Base-by-base conservation (phyloP, 1,139 yeast species). In the Lodderomyces elongisporus region DNA sequence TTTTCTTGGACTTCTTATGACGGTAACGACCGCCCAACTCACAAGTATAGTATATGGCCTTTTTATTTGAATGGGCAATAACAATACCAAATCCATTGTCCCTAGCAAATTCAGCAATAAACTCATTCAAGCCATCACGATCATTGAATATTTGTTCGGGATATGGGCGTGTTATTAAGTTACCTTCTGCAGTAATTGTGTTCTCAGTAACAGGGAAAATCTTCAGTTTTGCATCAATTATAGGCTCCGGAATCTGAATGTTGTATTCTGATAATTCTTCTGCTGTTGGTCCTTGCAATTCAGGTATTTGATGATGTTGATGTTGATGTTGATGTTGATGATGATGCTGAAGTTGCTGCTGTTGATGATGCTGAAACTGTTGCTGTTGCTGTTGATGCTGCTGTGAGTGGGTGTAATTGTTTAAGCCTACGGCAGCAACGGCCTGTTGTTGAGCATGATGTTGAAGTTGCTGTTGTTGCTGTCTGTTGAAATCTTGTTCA, bases 1-100 rank as follows among this genome's bases (percentile, higher is more conserved):
- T 32, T 48, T 57, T 45, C 42, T 63, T 65, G 39, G 62, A 59
- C 51, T 70, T 70, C 46, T 74, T 74, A 46, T 72, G 78, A 39
- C 79, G 60, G 48, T 74, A 74, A 27, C 73, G 60, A 16, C 79
- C 79, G 28, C 79, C 79, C 30, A 74, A 58, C 52, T 74, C 79
- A 51, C 80, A 74, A n/a, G 79, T 74, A 51, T 72, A 74, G 51
- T 74, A 74, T 40, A 74, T 74, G 26, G 79, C 79, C 50, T 74
- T 74, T 41, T 66, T 68, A 51, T 74, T 74, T 17, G 77, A 70
- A 51, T 74, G 79, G 24, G 79, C 77, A 52, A 74, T 74, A 17
- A 74, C 79, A 28, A 74, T 75, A 3, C 79, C 79, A 54, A 74
- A 74, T 26, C 77, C 79, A 48, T 74, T 72, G 46, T 71, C 77